A percentile compares a stretch with the other conserved stretches of the same genome.
These are phyloP conservation scores for Arachnomyces sp. DNA, from an alignment of 2,329 filamentous ascomycete genomes.

Conservation along the genomic window DNA sequence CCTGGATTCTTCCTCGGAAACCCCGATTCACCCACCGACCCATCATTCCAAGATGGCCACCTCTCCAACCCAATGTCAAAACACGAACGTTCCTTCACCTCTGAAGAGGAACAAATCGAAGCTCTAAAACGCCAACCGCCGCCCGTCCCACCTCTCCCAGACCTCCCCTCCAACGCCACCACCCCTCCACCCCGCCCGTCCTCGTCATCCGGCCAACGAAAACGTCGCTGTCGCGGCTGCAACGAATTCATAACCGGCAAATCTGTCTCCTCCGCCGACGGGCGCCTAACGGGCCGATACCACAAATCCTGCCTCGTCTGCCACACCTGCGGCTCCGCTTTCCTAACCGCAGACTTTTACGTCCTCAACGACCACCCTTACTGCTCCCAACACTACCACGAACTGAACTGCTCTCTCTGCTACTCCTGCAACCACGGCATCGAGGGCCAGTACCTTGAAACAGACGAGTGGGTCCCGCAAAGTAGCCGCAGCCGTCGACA, in stretches of 20 bases:
- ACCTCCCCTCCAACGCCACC: slow-evolving; percentile 15
- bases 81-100: no score
- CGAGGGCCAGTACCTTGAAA: slow-evolving; percentile 88
- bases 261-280: slow-evolving; percentile 88
- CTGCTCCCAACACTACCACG: slow-evolving; percentile 87
- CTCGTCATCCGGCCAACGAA: slow-evolving; percentile 11
- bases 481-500: slow-evolving; percentile 30
- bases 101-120: neutral
- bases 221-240: slow-evolving; percentile 72
- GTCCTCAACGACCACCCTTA: slow-evolving; percentile 81
- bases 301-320: slow-evolving; percentile 95
- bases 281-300: slow-evolving; percentile 83
- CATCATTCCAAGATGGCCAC: slow-evolving; percentile 35
- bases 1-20: slow-evolving; percentile 17
- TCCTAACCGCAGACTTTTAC: slow-evolving; percentile 85
- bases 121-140: slow-evolving; percentile 5
- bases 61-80: slow-evolving; percentile 19
- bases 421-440: slow-evolving; percentile 73
- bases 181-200: slow-evolving; percentile 35
- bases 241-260: slow-evolving; percentile 73
- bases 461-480: slow-evolving; percentile 40
- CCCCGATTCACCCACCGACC: slow-evolving; percentile 44
- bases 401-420: slow-evolving; percentile 81
- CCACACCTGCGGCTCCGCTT: slow-evolving; percentile 70
- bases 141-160: slow-evolving; percentile 5